These are phyloP conservation scores for Rhipidocladum racemiflorum DNA, from an alignment of 176 grass and related monocot genomes.

Conservation along the genomic window DNA sequence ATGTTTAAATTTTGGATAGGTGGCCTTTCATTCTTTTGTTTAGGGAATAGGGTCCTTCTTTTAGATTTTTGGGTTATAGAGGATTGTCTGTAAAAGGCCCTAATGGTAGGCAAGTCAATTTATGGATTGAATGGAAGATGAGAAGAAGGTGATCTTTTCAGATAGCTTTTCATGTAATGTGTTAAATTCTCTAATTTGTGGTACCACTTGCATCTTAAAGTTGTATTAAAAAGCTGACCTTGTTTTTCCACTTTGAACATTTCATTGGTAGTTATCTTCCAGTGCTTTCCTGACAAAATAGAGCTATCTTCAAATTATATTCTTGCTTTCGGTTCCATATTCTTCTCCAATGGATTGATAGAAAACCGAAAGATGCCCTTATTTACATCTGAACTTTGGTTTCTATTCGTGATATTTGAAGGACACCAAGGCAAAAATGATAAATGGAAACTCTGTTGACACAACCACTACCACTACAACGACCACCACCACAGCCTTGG, in stretches of 20 bases:
- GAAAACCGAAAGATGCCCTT: not conserved
- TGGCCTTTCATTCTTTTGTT: not conserved
- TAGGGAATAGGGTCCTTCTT: not conserved
- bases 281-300: not conserved
- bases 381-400: constrained; percentile 16
- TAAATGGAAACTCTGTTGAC: constrained; percentile 49
- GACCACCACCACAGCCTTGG: constrained; percentile 37
- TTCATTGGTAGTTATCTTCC: not conserved
- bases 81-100: not conserved
- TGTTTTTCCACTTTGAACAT: not conserved
- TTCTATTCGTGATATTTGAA: constrained; percentile 27
- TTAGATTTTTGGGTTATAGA: constrained; percentile 9
- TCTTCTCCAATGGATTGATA: not conserved
- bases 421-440: constrained; percentile 56
- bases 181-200: constrained; percentile 3
- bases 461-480: constrained; percentile 44
- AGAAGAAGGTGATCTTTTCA: constrained; percentile 18
- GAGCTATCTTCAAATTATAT: not conserved
- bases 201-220: not conserved
- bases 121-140: constrained; percentile 16
- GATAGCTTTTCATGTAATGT: not conserved
- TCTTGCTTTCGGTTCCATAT: not conserved
- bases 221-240: not conserved
- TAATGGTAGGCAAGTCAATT: constrained; percentile 15
- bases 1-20: not conserved